A percentile compares a stretch with the other conserved stretches of the same genome.
Evolutionary conservation across 2,329 filamentous ascomycete species (phyloP).

Genomic region (Fusarium domesticum): DNA sequence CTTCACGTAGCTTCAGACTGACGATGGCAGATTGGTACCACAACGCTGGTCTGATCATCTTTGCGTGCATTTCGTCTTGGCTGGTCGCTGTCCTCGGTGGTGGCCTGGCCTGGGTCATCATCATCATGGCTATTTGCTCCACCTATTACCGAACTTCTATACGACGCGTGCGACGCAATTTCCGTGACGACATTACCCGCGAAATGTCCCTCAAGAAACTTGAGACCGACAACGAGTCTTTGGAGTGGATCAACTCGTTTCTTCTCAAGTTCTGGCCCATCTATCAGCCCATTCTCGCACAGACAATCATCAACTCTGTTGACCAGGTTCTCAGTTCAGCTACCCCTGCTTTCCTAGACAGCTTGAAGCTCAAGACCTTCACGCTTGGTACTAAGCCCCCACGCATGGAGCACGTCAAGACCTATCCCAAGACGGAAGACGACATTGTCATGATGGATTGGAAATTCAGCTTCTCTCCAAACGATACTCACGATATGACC

Average conservation of each 20-base stretch:
- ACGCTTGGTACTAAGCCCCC: conserved; percentile 93
- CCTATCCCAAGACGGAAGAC: conserved; percentile 91
- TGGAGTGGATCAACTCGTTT: conserved; percentile 99
- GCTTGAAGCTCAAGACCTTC: conserved; percentile 89
- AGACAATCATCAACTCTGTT: conserved; percentile 88
- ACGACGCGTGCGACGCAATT: conserved; percentile 89
- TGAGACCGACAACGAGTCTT: conserved; percentile 84
- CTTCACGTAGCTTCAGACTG: conserved; percentile 3
- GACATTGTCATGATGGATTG: conserved; percentile 98
- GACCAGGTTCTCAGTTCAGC: conserved; percentile 93
- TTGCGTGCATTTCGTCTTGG: conserved; percentile 89
- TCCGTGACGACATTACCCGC: conserved; percentile 87
- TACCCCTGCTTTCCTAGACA: conserved; percentile 90
- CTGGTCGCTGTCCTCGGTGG: conserved; percentile 84
- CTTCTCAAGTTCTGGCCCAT: conserved; percentile 99
- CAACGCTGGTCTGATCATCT: conserved; percentile 89
- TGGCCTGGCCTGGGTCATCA: conserved; percentile 86
- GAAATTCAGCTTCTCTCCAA: conserved; percentile 99
- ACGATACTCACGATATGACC: conserved; percentile 89
- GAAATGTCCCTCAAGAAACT: conserved; percentile 84
- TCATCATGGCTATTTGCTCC: conserved; percentile 86
- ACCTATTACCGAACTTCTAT: conserved; percentile 97
- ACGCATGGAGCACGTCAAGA: conserved; percentile 95
- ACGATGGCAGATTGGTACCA: conserved; percentile 85
- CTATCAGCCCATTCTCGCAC: conserved; percentile 88